Evolutionary conservation across 495 filamentous ascomycete species (phyloP).

Genomic region (Hypoxylon cercidicola): DNA sequence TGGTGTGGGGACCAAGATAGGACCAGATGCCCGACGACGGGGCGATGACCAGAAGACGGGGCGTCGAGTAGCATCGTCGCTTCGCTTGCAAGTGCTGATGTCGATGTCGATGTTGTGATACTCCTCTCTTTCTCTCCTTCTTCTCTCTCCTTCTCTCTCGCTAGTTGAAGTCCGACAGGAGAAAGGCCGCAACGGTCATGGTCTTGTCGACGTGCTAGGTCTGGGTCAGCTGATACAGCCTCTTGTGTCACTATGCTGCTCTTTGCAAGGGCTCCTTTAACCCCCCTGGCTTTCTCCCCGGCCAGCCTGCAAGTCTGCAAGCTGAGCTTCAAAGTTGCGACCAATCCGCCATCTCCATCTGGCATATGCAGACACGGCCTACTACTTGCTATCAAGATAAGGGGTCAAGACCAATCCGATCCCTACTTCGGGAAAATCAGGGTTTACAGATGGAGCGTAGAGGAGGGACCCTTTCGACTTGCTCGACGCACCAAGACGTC

Average conservation of each 20-base stretch:
- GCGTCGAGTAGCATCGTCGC: constrained; percentile 3
- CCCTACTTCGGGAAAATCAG: constrained; percentile 27
- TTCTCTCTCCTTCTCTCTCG: constrained; percentile 10
- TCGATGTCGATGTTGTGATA: constrained; percentile 40
- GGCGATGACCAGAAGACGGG: too few relatives aligned
- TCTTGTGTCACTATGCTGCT: constrained; percentile 39
- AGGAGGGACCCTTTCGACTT: constrained; percentile 23
- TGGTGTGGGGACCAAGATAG: constrained; percentile 16
- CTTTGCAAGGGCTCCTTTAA: constrained; percentile 8
- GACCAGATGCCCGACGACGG: neutral
- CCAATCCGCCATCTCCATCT: constrained; percentile 31
- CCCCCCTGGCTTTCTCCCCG: neutral
- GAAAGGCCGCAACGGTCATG: constrained; percentile 20
- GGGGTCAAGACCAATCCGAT: constrained; percentile 27
- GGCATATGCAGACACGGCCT: constrained; percentile 39
- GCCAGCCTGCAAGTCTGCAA: neutral
- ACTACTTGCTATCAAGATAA: constrained; percentile 42
- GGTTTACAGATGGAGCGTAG: constrained; percentile 11
- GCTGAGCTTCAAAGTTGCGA: constrained; percentile 30
- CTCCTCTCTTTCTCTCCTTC: constrained; percentile 26
- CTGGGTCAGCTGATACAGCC: constrained; percentile 43
- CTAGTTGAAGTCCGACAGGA: constrained; percentile 13
- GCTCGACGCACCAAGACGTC: constrained; percentile 41
- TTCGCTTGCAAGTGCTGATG: constrained; percentile 29
- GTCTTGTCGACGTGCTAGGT: constrained; percentile 23